Base-by-base conservation (phyloP, 2,329 filamentous ascomycete species). In the Nothophoma quercina region DNA sequence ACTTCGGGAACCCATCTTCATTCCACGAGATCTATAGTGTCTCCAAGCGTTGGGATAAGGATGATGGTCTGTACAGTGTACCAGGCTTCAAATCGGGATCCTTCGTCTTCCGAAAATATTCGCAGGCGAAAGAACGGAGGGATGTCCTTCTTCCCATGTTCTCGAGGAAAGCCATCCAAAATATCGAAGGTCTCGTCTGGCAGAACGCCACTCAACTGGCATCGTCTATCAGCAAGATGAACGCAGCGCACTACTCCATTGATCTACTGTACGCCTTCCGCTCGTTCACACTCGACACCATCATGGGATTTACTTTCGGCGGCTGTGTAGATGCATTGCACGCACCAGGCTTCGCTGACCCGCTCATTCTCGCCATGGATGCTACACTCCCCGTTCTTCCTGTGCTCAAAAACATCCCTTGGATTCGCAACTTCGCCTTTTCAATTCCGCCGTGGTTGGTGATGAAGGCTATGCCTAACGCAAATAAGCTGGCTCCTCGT, bases 161-260 rank as follows among this genome's bases (percentile, higher is more conserved):
- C 26, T 42, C 39, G 7, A 42, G 19, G 8, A 42, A 23, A 7
- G 39, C 39, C 4, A 30, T 42, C 12, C 39, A 32, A 4, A 42
- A 42, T 8, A 42, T 42, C 39, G 39, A 32, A 21, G 19, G 39
- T 16, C 39, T 42, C 18, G 39, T 42, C 39, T 42, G 39, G 39
- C 39, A 42, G 13, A 42, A 42, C 18, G 39, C 39, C 26, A 32
- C 39, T 10, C 39, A 42, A 28, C 26, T 42, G 9, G 39, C 39
- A 6, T 23, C 39, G n/a, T 42, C 26, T 13, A 42, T 42, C 13
- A 22, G 26, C 26, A 42, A 23, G 28, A 30, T 42, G 28, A 32
- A 42, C 8, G 39, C 39, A 30, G 39, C 39, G 7, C 39, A 42
- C 3, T 15, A n/a, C 12, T 42, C 39, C 26, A 32, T 42, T 29